Base-by-base conservation (phyloP, 169 alveolate genomes). In the Babesia gibsoni region DNA sequence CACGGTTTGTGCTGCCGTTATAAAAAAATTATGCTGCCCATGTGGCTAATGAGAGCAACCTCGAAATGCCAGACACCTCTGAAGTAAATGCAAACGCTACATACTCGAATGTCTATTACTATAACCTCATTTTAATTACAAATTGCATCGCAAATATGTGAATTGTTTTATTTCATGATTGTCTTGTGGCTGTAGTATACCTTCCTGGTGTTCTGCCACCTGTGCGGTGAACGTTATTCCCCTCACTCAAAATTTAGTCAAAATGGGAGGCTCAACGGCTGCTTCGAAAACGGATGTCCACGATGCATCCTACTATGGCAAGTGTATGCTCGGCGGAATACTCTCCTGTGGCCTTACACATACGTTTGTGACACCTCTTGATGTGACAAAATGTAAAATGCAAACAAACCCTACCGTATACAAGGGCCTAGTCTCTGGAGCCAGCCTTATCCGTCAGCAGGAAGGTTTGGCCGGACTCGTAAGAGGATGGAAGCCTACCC, bases 401-500 rank as follows among this genome's bases (percentile, higher is more conserved):
- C 98, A 98, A 88, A 95, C 96, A 30, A 81, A 92, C 77, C 97
- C 98, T 1, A 80, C 81, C 32, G 84, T 68, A 59, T 95, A 93
- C 90, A 85, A 56, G 48, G 91, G 96, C 14, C 75, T 95, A 48
- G 25, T 90, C 39, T 69, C 88, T 16, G 90, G 95, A n/a, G 41
- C 91, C 45, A 37, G 80, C 16, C 75, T 73, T 37, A 89, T 95
- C 32, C 75, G 84, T 45, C 73, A 63, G 29, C 93, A 93, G 68
- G 98, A 95, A 63, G 98, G 99, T 14, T 50, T 89, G 22, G 79
- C 83, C 33, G 97, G 98, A 54, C 83, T 96, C 64, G 85, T 94
- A 41, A 89, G 94, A 27, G 99, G 99, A 22, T 94, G 99, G 98
- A 90, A 89, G 20, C 99, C 99, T n/a, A 96, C 99, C 27, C 84